Percentiles rank a stretch among this genome's conserved stretches.
Evolutionary conservation across 1,139 yeast species (phyloP).

Genomic region (Yamadazyma songkhlaensis): DNA sequence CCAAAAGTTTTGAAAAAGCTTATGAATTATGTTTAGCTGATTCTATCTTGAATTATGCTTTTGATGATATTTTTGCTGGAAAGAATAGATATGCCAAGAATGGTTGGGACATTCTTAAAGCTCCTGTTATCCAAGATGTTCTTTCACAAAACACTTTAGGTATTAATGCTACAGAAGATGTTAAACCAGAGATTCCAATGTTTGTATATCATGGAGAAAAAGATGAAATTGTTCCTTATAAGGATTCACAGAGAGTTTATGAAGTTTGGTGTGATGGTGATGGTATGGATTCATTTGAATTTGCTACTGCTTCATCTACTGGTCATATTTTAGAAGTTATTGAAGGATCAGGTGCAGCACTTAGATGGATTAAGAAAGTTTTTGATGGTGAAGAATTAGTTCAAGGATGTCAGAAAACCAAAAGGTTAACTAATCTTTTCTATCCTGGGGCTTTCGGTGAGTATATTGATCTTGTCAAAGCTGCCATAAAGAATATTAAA

Average conservation of each 20-base stretch:
- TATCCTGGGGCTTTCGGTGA: slow-evolving; percentile 20
- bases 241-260: slow-evolving; percentile 22
- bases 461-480: slow-evolving; percentile 5
- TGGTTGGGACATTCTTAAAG: slow-evolving; percentile 16
- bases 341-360: slow-evolving; percentile 29
- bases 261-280: slow-evolving; percentile 28
- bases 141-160: slow-evolving; percentile 19
- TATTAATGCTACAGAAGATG: slow-evolving; percentile 11
- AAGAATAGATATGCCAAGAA: slow-evolving; percentile 10
- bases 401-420: slow-evolving; percentile 24
- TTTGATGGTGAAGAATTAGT: slow-evolving; percentile 21
- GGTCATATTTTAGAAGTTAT: slow-evolving; percentile 26
- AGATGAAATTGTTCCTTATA: slow-evolving; percentile 30
- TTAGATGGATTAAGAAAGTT: slow-evolving; percentile 22
- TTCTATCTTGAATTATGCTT: slow-evolving; percentile 11
- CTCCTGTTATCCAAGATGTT: slow-evolving; percentile 10
- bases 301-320: slow-evolving; percentile 21
- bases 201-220: slow-evolving; percentile 31
- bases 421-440: slow-evolving; percentile 20
- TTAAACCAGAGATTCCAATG: slow-evolving; percentile 29
- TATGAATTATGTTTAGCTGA: slow-evolving; percentile 13
- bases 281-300: slow-evolving; percentile 28
- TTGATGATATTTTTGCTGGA: slow-evolving; percentile 18
- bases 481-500: slow-evolving; percentile 8
- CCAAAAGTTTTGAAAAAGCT: slow-evolving; percentile 11